phyloP scores from a whole-genome alignment of 1,284 basidiomycete genomes.

The Malassezia brasiliensis region DNA sequence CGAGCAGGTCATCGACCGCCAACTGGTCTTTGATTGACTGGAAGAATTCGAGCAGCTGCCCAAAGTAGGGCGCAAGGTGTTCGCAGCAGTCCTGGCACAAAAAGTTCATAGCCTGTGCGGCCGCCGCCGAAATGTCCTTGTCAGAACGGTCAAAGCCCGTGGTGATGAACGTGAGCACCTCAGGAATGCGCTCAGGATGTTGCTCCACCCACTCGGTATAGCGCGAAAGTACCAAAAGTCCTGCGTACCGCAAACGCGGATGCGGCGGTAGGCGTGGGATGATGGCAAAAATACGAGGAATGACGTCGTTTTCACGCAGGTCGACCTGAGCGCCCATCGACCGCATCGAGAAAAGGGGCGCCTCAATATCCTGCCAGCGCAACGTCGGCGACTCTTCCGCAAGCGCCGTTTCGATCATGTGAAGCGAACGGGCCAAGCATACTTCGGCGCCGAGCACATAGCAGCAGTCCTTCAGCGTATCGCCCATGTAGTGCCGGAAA shows the following conservation, averaged over 20 bases:
- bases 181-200: constrained; percentile 77
- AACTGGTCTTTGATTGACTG: constrained; percentile 66
- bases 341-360: constrained; percentile 91
- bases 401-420: constrained; percentile 67
- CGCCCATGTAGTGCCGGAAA: constrained; percentile 96
- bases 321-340: constrained; percentile 96
- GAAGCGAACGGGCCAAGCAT: constrained; percentile 72
- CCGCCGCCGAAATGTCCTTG: constrained; percentile 68
- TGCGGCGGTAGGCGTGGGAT: constrained; percentile 82
- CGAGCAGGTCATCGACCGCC: constrained; percentile 72
- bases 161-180: constrained; percentile 82
- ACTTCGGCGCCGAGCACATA: constrained; percentile 77
- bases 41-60: constrained; percentile 82
- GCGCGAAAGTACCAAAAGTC: constrained; percentile 83
- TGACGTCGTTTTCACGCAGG: constrained; percentile 66
- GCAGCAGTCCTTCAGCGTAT: constrained; percentile 98
- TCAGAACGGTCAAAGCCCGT: constrained; percentile 64
- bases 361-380: constrained; percentile 94
- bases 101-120: constrained; percentile 90
- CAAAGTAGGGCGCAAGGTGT: constrained; percentile 83
- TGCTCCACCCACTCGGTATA: constrained; percentile 94
- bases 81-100: constrained; percentile 85
- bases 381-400: constrained; percentile 42
- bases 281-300: constrained; percentile 90
- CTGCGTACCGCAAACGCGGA: constrained; percentile 86